phyloP scores from a whole-genome alignment of 2,329 filamentous ascomycete species.

The Sarocladium strictum region DNA sequence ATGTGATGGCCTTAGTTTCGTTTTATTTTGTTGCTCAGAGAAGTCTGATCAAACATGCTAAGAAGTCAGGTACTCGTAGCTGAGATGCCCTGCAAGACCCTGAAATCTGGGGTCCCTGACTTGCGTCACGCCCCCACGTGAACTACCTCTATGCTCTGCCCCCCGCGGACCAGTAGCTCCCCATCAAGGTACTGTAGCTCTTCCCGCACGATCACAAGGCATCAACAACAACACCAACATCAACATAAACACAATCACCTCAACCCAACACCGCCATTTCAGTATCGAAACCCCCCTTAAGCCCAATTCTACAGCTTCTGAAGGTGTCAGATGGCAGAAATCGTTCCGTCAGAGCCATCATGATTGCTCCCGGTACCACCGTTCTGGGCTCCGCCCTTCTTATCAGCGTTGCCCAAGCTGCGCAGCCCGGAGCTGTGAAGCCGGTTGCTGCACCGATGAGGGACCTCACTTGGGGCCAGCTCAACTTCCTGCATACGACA shows the following conservation, averaged over 20 bases:
- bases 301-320: neutral
- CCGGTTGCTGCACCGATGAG: slow-evolving; percentile 78
- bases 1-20: too few species aligned
- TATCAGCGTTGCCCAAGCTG: slow-evolving; percentile 34
- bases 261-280: neutral
- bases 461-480: slow-evolving; percentile 81
- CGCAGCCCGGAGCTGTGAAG: slow-evolving; percentile 74
- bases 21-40: too few species aligned
- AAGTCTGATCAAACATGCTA: too few species aligned
- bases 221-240: slow-evolving; percentile 7
- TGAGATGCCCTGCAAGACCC: neutral
- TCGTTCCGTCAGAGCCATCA: neutral
- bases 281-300: neutral
- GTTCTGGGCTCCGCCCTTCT: slow-evolving; percentile 25
- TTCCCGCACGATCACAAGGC: neutral
- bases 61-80: too few species aligned
- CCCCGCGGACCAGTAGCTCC: slow-evolving; percentile 7
- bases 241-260: neutral
- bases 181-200: slow-evolving; percentile 8
- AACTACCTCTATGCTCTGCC: too few species aligned
- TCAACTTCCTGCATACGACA: slow-evolving; percentile 96
- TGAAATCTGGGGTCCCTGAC: neutral
- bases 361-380: slow-evolving; percentile 20
- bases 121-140: neutral
- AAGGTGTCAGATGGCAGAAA: neutral